These are phyloP conservation scores for Bolboschoenus planiculmis DNA, from an alignment of 176 grass and related monocot species.

Conservation along the genomic window DNA sequence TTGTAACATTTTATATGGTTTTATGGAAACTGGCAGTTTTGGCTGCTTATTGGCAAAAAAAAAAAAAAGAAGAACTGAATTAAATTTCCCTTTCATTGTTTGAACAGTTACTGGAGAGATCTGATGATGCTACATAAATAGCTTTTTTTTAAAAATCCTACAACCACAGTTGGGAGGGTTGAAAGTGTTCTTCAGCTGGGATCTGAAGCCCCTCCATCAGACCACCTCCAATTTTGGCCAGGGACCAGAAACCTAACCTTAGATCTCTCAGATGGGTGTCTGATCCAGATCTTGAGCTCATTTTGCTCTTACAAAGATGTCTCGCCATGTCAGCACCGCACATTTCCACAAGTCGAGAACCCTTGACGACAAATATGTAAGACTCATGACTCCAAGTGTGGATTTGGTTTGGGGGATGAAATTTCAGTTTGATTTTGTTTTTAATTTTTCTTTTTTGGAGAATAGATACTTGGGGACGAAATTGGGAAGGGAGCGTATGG, in stretches of 20 bases:
- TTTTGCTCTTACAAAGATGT: conserved; percentile 29
- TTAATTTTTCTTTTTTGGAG: background rate
- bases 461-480: conserved; percentile 94
- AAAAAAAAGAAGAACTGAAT: background rate
- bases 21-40: background rate
- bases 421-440: conserved; percentile 24
- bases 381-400: background rate
- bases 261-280: conserved; percentile 1
- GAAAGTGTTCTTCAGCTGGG: background rate
- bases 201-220: background rate
- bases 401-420: background rate
- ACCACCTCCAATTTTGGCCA: conserved; percentile 30
- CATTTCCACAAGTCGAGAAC: conserved; percentile 92
- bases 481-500: conserved; percentile 97
- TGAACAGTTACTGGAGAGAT: background rate
- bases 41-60: background rate
- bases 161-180: background rate
- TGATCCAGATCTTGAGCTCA: background rate
- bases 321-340: conserved; percentile 54
- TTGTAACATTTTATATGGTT: background rate
- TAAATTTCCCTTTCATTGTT: background rate
- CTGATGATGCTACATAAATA: background rate
- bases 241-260: conserved; percentile 38
- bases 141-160: background rate
- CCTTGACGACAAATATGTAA: conserved; percentile 98